Base-by-base conservation (phyloP, 1,284 basidiomycete genomes). In the Volvariella surrecta region DNA sequence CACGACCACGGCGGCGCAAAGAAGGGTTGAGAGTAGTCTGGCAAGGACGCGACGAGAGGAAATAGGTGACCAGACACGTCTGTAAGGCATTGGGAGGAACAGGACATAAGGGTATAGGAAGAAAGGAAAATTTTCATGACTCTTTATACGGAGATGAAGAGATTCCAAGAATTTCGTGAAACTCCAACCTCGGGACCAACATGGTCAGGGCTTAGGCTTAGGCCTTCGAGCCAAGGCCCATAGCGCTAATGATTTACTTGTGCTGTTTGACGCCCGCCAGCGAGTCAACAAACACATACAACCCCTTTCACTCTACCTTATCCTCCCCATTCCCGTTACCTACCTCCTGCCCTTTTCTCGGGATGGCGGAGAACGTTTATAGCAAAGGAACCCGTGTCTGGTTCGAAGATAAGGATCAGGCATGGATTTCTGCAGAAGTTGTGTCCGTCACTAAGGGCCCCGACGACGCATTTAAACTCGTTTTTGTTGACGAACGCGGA, bases 361-460 rank as follows among this genome's bases (percentile, higher is more conserved):
- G 51, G 54, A 88, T 88, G 84, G 82, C 84, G 62, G 85, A 88
- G 69, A 86, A 87, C 67, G 84, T 88, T 58, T 88, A 88, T 68
- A 82, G 75, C 72, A 88, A 82, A 64, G 84, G 84, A 50, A 88
- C 84, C 51, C 73, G 85, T 55, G 84, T 88, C 56, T 88, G 85
- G 91, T 90, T 93, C 60, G 75, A 89, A 53, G 90, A 95, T 72
- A 92, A 89, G 66, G 90, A 93, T 52, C 79, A 83, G 49, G 90
- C 90, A 51, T 95, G 91, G 91, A 76, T 94, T 57, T 88, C 87
- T 45, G 92, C 85, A 48, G 88, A 92, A 60, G 86, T 94, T 52
- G 70, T 73, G 43, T 71, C 74, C 39, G 74, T 76, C 50, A 69
- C 71, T 46, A 83, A 76, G 60, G 70, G 65, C 42, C 60, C 70